phyloP scores from a whole-genome alignment of 2,329 filamentous ascomycete genomes.

The Ilyonectria mors-panacis region DNA sequence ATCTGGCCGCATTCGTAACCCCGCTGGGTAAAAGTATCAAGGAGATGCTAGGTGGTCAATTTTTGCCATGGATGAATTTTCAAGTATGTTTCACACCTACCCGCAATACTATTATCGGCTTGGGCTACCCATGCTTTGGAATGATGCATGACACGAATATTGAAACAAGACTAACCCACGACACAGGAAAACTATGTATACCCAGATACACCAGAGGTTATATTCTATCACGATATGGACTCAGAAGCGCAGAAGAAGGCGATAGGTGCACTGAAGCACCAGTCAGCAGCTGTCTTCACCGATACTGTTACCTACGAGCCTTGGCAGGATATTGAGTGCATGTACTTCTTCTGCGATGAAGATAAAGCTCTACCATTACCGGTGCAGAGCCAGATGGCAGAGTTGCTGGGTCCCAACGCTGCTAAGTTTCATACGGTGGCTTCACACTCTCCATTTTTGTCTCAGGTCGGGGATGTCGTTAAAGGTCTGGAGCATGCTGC shows the following conservation, averaged over 20 bases:
- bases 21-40: conserved; percentile 47
- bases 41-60: conserved; percentile 43
- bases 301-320: conserved; percentile 45
- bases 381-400: conserved; percentile 42
- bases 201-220: conserved; percentile 25
- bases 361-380: conserved; percentile 44
- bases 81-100: conserved; percentile 34
- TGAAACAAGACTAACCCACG: not conserved
- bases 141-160: too few species aligned
- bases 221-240: conserved; percentile 48
- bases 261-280: conserved; percentile 28
- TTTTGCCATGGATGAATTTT: conserved; percentile 48
- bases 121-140: too few species aligned
- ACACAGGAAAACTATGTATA: conserved; percentile 33
- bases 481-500: conserved; percentile 36
- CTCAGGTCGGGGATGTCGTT: conserved; percentile 30
- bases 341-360: conserved; percentile 44
- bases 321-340: conserved; percentile 47
- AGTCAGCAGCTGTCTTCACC: conserved; percentile 38
- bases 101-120: not conserved
- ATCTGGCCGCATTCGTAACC: conserved; percentile 52
- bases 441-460: conserved; percentile 39
- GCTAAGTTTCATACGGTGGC: conserved; percentile 22
- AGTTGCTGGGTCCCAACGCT: conserved; percentile 20
- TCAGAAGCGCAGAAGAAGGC: conserved; percentile 29